Percentiles rank a stretch among this genome's conserved stretches.
These are phyloP conservation scores for Cystobasidium ongulense DNA, from an alignment of 768 basidiomycete species.

Conservation along the genomic window DNA sequence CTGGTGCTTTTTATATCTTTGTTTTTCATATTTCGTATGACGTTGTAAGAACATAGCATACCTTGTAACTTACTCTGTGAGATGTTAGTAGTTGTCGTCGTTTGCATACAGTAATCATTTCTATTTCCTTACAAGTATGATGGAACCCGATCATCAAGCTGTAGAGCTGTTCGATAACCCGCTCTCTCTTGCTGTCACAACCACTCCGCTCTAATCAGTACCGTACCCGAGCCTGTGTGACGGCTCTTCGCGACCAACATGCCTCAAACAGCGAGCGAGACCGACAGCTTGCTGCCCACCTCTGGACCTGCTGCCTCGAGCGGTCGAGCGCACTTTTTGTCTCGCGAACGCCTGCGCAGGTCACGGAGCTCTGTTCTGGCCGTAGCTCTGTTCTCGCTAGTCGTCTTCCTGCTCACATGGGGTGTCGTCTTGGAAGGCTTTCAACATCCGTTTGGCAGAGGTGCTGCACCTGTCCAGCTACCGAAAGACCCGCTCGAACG, in stretches of 20 bases:
- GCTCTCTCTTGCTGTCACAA: not conserved
- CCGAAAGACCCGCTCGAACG: slow-evolving; percentile 23
- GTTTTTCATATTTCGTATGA: not conserved
- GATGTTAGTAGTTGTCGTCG: not conserved
- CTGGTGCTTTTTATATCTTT: no score
- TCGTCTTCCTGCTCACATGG: slow-evolving; percentile 7
- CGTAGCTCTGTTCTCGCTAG: not conserved
- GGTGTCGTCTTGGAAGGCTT: not conserved
- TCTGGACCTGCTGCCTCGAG: not conserved
- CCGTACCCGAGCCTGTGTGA: not conserved
- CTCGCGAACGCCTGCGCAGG: not conserved
- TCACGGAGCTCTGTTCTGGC: not conserved
- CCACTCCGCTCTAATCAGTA: not conserved
- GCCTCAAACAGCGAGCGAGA: not conserved
- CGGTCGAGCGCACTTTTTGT: not conserved
- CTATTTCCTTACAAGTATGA: not conserved
- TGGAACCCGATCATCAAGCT: not conserved
- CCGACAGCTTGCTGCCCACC: not conserved
- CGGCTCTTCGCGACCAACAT: not conserved
- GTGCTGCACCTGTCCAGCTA: not conserved
- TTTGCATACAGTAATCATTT: no score
- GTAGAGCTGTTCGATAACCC: no score
- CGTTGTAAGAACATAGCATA: not conserved
- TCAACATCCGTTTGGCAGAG: not conserved
- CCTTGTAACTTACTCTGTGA: not conserved